Base-by-base conservation (phyloP, 495 filamentous ascomycete genomes). In the Neurospora sp. region DNA sequence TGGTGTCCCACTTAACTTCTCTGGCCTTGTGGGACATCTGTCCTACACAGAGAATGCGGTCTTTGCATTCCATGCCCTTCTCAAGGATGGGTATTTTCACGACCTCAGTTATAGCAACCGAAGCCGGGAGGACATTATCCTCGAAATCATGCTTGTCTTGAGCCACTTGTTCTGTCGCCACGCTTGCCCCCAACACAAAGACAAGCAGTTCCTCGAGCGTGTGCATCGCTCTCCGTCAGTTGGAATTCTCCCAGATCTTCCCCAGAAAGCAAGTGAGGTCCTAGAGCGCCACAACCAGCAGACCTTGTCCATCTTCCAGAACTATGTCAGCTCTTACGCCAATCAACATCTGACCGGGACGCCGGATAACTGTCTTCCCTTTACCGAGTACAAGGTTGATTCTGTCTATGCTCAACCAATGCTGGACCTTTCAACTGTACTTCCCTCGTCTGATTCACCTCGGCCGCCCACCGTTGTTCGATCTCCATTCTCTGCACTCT, bases 61-160 rank as follows among this genome's bases (percentile, higher is more conserved):
- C 40, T 94, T 93, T 74, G 89, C 90, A 0, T 90, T 94, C 78
- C 91, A 94, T 75, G 87, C 91, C 3, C 84, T 94, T 2, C 79
- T 94, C 7, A 88, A 85, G 70, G 84, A 81, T 27, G 91, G 90
- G 0, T 92, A 90, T 75, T 91, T 94, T 77, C 87, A 91, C 74
- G 75, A 81, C 5, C 75, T 94, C 0, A 91, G 90, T 73, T 81
- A 83, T 2, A 78, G 86, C 12, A 81, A 91, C 27, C 70, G 82
- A 22, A 77, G 74, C 20, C 59, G 68, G 69, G 9, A 69, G 3
- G 72, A 75, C 7, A 73, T 80, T 31, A 48, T 79, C 1, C 53
- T 75, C 16, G 74, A 85, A 84, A 75, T 94, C 45, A 89, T 93
- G 82, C 79, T 93, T 0, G 86, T 91, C 3, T 82, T 94, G 81